Base-by-base conservation (phyloP, 202 grass and related monocot genomes). In the Zoysia matrella region DNA sequence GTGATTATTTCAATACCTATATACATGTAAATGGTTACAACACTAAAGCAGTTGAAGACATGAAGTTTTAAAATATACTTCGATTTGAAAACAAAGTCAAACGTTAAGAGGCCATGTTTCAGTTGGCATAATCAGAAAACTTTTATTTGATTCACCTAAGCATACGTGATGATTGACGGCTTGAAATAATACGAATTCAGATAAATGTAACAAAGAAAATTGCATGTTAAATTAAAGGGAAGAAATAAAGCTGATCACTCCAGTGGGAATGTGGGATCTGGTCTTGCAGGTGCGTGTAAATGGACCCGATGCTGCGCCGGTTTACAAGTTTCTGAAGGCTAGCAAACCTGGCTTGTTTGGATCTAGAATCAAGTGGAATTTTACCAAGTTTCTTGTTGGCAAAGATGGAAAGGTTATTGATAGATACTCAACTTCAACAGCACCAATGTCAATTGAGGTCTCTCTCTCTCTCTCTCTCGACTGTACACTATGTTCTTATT, bases 291-390 rank as follows among this genome's bases (percentile, higher is more conserved):
- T 98, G 53, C 87, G 86, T 60, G 95, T 98, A 79, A 98, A 98
- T 85, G 95, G 95, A 10, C 80, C 87, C 7, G 87, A 89, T 47
- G 70, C 95, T 44, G 79, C 82, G 0, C 92, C 95, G 18, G 50
- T 98, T 64, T 98, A 95, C 75, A 90, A 93, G 76, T 98, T 95
- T 78, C 66, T 98, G 11, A 98, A 95, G 87, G 90, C 92, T 62
- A 95, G 90, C 76, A 95, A 93, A 71, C 52, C 88, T 46, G 90
- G 90, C 71, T 63, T 95, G 55, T 85, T 89, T 82, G 95, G 95
- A 78, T 90, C 84, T 74, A 91, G 92, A 81, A 95, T 98, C 54
- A 98, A 93, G 78, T 95, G 95, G 92, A 98, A 98, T 74, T 98
- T 95, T 71, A 95, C 95, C 47, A 98, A 98, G 77, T 98, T 98